Evolutionary conservation across 352 stramenopile genomes (phyloP).

Genomic region (Phytophthora cajani): DNA sequence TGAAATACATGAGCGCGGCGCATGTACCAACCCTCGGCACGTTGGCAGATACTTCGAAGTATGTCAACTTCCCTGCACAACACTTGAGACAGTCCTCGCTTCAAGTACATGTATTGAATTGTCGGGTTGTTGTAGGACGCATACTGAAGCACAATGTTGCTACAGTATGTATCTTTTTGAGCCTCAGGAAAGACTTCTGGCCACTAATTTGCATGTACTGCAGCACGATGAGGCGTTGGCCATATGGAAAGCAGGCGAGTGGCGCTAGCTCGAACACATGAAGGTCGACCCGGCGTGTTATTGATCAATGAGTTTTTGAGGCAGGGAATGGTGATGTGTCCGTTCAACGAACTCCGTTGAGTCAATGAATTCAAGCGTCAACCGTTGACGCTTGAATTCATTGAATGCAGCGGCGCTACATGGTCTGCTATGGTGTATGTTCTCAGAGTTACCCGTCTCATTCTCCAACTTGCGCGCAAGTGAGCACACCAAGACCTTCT

Average conservation of each 20-base stretch:
- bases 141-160: no score
- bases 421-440: not conserved
- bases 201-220: slow-evolving; percentile 7
- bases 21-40: no score
- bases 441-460: slow-evolving; percentile 18
- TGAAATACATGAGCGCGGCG: no score
- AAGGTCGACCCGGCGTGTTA: not conserved
- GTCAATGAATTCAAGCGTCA: no score
- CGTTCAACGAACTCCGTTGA: no score
- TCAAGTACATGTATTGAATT: slow-evolving; percentile 7
- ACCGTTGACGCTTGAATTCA: no score
- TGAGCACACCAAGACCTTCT: slow-evolving; percentile 7
- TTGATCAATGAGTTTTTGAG: no score
- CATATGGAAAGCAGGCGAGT: slow-evolving; percentile 21
- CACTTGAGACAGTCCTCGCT: slow-evolving; percentile 17
- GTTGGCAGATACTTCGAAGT: not conserved
- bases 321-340: not conserved
- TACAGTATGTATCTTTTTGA: slow-evolving; percentile 6
- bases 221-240: slow-evolving; percentile 26
- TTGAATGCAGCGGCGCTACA: not conserved
- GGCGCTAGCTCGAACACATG: slow-evolving; percentile 13
- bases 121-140: not conserved
- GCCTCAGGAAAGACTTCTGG: not conserved
- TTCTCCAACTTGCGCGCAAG: slow-evolving; percentile 12
- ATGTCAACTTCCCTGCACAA: not conserved